Base-by-base conservation (phyloP, 2,329 filamentous ascomycete genomes). In the Sporothrix sp. region DNA sequence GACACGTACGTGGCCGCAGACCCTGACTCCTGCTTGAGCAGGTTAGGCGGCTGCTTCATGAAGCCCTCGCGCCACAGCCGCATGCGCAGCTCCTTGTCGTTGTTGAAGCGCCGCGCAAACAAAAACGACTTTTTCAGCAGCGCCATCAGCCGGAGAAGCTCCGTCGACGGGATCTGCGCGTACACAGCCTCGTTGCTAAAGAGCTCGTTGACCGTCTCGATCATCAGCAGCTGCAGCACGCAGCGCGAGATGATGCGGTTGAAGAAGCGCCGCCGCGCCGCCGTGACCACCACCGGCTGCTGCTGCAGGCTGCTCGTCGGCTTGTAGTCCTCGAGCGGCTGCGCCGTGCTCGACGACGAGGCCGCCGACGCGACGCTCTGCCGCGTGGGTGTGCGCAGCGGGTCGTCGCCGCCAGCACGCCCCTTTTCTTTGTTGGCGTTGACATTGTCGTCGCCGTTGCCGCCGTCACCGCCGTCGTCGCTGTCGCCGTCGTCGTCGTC, bases 221-320 rank as follows among this genome's bases (percentile, higher is more conserved):
- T 98, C 89, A 98, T 98, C 57, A 99, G 81, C 2, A 98, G 79
- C 66, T 98, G 94, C 8, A 99, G 74, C 4, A 98, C 94, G 64
- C 93, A 99, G 58, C 94, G 91, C 13, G 91, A 96, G 67, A 99
- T 99, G 66, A 99, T 99, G 59, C 91, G 87, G 70, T 98, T 98
- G 76, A 98, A 98, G 72, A 96, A 96, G 48, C 90, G 85, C 32
- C 93, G 81, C 23, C 93, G 85, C 0, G 93, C 89, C 2, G 89
- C 88, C 1, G 93, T 97, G 5, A 99, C 91, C 1, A 94, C 86
- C 6, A 95, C 78, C 0, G 91, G 88, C 53, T 94, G 88, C 65
- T 93, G 87, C 64, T 94, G 89, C 13, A 89, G 73, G 49, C 78
- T 81, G 21, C 79, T 78, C 33, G 83, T 75, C 5, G 88, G 87